Evolutionary conservation across 257 asterid species (phyloP), one percentile per base, ranked within the genome.

Genomic region (Lycium barbarum): DNA sequence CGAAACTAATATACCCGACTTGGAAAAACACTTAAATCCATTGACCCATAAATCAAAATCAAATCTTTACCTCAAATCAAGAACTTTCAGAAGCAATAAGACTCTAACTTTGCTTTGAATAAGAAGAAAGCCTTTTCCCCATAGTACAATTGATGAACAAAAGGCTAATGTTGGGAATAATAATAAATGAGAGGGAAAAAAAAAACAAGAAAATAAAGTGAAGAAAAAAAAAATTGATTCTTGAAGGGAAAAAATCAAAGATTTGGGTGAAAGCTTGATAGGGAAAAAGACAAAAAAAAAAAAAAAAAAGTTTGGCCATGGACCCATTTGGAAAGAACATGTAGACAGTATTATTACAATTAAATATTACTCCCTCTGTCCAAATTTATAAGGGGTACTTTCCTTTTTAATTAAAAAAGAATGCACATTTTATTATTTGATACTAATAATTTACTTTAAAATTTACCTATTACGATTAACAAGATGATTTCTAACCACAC

Each of bases 251-350:
- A 70, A 81, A 76, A 84, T 86, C 43, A 82, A 81, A 22, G 63
- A 36, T 7, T 26, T 86, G 61, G 33, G 35, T 43, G 53, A 62
- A 72, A 26, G 78, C n/a, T 40, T 74, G 38, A 84, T 72, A 66
- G 68, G 84, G 38, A 62, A 72, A 82, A 84, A 81, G 86, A 51
- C 83, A 89, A 93, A 92, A 90, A 91, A 86, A 26, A 26, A 26
- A 26, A 93, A 92, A 90, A 91, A 86, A 26, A 26, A 26, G 1
- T 90, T 62, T 57, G 61, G 76, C 51, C 61, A 93, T 91, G 97
- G 98, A 83, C 92, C 97, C 95, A 84, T 58, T 83, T 79, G 89
- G 90, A 92, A 88, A 90, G 90, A 88, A 79, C 83, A 71, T 86
- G 49, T 1, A 68, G 66, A 85, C 51, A 53, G 87, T 84, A 80